Evolutionary conservation across 176 grass and related monocot genomes (phyloP), one percentile per base, ranked within the genome.

Genomic region (Themeda triandra): DNA sequence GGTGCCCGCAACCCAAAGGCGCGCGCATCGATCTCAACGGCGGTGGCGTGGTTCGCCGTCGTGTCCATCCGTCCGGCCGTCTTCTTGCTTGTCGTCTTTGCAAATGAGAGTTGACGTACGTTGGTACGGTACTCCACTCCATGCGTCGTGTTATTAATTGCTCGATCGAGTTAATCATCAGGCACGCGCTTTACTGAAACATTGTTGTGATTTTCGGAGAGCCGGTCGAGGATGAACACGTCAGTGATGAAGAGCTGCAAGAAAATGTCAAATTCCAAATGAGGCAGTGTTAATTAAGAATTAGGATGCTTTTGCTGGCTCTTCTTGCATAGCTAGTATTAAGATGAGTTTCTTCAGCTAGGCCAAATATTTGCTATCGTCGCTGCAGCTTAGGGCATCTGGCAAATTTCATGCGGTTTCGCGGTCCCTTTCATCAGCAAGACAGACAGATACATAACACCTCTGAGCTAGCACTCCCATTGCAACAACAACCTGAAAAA

Each of bases 1-100:
- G 40, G n/a, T 67, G 79, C 42, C 29, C 58, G 24, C 63, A 80
- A 74, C 73, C 27, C 17, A 83, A 79, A 83, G 75, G 18, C n/a
- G 49, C 23, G 14, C 14, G 13, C 14, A 14, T 23, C 8, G 30
- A 0, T 2, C 6, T 35, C 33, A 37, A 0, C 36, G 36, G 12
- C 41, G 41, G 8, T 40, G 63, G 13, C 46, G 46, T 59, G 63
- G 24, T 13, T 80, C 62, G 77, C 63, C 63, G 42, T 35, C 42
- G n/a, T n/a, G 62, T 71, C 69, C 69, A 44, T 27, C 69, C 69
- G n/a, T 79, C 30, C 15, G 41, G 5, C 17, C 8, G 13, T 0
- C 19, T 19, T 24, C 23, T 24, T 24, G 56, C 23, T 60, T 24
- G 56, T 25, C 56, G 23, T 63, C 33, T 77, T 73, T 63, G 76